Base-by-base conservation (phyloP, 2,329 filamentous ascomycete genomes). In the Leptographium radiaticola region DNA sequence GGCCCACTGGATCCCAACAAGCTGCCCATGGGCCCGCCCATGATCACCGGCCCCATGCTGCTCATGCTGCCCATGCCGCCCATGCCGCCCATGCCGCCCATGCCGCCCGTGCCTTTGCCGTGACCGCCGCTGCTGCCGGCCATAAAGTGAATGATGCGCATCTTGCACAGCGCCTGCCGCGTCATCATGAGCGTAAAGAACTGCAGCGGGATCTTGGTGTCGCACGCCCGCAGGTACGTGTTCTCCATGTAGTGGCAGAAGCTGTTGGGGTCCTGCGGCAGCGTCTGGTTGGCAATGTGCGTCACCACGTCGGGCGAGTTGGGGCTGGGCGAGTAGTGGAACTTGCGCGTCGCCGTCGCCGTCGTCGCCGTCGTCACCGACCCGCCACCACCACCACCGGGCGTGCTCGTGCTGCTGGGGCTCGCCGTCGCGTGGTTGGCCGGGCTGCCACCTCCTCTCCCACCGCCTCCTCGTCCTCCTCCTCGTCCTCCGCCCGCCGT, bases 161-260 rank as follows among this genome's bases (percentile, higher is more conserved):
- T 71, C 63, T 80, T 79, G 65, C 73, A 79, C 16, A 82, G 69
- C 10, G 70, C 71, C 54, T 75, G 72, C 10, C 76, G 71, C 8
- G 76, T 79, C 71, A 80, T 79, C 55, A 78, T 70, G 42, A 79
- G 64, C 1, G 78, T 79, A 60, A 81, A 80, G 58, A 76, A 75
- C 57, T 82, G 79, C 13, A 81, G 63, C 1, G 79, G 78, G 10
- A 81, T 76, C 60, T 77, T 78, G 40, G 73, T 67, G 58, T 83
- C 77, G 59, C 79, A 82, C 49, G 75, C 70, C 45, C 69, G 70
- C 33, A 81, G 70, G 60, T 82, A 82, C 2, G 69, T 73, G 48
- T 71, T 70, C 58, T 82, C 77, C 25, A 82, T 75, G 55, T 80
- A 75, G 31, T 69, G 68, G 53, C 72, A 75, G 62, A 77, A 80